Percentiles rank a stretch among this genome's conserved stretches.
phyloP scores from a whole-genome alignment of 192 early-diverging fungal genomes.

The Coemansia sp. region DNA sequence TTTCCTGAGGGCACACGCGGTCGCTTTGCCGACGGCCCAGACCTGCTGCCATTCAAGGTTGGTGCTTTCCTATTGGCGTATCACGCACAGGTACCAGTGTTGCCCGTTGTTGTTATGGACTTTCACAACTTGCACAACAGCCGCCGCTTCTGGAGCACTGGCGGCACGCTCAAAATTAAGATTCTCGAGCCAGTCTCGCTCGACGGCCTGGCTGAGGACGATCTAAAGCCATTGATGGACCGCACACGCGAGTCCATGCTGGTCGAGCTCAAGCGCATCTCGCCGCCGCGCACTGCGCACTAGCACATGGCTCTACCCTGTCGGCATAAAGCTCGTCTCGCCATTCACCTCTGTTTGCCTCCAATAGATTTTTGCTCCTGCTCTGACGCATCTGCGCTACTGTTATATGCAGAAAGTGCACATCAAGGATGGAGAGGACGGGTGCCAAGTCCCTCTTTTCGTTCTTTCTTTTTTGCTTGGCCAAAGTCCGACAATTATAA shows the following conservation, averaged over 20 bases:
- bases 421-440: neutral
- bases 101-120: constrained; percentile 82
- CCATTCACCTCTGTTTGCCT: neutral
- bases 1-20: constrained; percentile 95
- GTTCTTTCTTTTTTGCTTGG: neutral
- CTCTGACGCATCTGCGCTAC: neutral
- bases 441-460: neutral
- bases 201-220: constrained; percentile 45
- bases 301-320: neutral
- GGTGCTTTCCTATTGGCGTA: constrained; percentile 96
- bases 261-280: constrained; percentile 36
- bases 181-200: constrained; percentile 48
- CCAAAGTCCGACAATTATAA: neutral
- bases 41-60: constrained; percentile 89
- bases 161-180: constrained; percentile 45
- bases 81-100: constrained; percentile 80
- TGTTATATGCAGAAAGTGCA: neutral
- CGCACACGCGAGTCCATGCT: constrained; percentile 53
- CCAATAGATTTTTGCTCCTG: neutral
- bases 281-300: constrained; percentile 35
- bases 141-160: constrained; percentile 39
- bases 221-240: constrained; percentile 41
- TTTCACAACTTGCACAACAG: constrained; percentile 56
- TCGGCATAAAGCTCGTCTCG: neutral
- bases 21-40: constrained; percentile 58